A percentile compares a stretch with the other conserved stretches of the same genome.
phyloP scores from a whole-genome alignment of 257 asterid species.

The Phtheirospermum japonicum region DNA sequence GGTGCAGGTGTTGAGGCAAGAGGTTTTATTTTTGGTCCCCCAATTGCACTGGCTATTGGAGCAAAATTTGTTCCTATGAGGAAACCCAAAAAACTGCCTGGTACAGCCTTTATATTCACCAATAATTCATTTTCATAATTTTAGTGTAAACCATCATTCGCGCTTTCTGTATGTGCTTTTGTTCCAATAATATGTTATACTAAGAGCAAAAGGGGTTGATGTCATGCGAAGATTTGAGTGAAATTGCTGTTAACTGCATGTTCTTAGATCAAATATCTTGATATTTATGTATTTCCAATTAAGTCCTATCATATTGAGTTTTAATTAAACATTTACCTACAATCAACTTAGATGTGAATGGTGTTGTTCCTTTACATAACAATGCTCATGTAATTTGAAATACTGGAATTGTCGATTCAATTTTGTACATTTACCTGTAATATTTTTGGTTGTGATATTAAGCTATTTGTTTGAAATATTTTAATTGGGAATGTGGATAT shows the following conservation, averaged over 20 bases:
- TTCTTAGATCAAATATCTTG: not conserved
- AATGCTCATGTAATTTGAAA: not conserved
- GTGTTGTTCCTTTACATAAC: not conserved
- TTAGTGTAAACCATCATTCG: not conserved
- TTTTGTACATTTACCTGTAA: too few species aligned
- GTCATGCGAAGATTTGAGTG: too few species aligned
- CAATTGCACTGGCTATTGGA: slow-evolving; percentile 92
- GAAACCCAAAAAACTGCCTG: slow-evolving; percentile 88
- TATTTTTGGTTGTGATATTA: not conserved
- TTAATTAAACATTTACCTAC: not conserved
- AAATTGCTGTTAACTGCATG: not conserved
- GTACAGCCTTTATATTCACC: slow-evolving; percentile 35
- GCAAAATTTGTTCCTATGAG: slow-evolving; percentile 94
- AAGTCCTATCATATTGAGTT: not conserved
- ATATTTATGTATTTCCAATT: not conserved
- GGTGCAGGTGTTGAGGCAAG: slow-evolving; percentile 87
- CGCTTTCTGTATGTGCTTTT: not conserved
- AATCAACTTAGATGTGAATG: not conserved
- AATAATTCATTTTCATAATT: not conserved
- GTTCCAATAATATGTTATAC: not conserved
- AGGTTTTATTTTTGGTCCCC: slow-evolving; percentile 95
- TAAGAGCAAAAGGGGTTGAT: not conserved
- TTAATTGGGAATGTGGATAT: too few species aligned
- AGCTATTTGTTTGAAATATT: too few species aligned
- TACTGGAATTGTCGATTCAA: slow-evolving; percentile 4